These are phyloP conservation scores for Penicillium angulare DNA, from an alignment of 495 filamentous ascomycete species.

Conservation along the genomic window DNA sequence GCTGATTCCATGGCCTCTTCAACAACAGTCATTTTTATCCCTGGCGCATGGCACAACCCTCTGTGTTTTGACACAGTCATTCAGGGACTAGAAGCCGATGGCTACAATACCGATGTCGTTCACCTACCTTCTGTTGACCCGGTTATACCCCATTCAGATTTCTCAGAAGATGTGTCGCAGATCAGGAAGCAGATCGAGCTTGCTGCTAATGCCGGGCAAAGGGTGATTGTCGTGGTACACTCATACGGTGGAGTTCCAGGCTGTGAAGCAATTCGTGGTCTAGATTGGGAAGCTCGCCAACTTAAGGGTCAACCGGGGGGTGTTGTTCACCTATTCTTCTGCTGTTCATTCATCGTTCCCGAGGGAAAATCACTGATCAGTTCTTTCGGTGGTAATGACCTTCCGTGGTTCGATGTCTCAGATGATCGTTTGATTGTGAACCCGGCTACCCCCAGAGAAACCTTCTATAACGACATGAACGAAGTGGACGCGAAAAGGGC, in stretches of 20 bases:
- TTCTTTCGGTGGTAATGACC: conserved; percentile 14
- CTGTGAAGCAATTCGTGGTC: conserved; percentile 39
- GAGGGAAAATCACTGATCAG: conserved; percentile 6
- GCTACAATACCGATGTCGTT: conserved; percentile 38
- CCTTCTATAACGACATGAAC: background rate
- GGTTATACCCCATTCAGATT: background rate
- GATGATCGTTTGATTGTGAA: conserved; percentile 3
- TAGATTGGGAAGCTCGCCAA: conserved; percentile 30
- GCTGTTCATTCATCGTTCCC: conserved; percentile 29
- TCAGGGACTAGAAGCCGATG: conserved; percentile 28
- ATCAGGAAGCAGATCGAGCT: conserved; percentile 12
- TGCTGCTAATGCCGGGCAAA: conserved; percentile 22
- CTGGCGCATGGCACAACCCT: conserved; percentile 47
- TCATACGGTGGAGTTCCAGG: conserved; percentile 35
- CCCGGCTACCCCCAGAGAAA: background rate
- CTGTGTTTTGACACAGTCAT: conserved; percentile 32
- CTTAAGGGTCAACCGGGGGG: conserved; percentile 33
- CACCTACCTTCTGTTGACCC: conserved; percentile 4
- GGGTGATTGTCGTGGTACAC: conserved; percentile 45
- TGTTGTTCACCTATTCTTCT: conserved; percentile 38
- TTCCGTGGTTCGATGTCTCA: conserved; percentile 12
- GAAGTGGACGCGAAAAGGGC: background rate
- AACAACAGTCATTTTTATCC: conserved; percentile 39
- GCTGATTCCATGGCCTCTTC: background rate
- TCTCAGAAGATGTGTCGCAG: background rate